These are phyloP conservation scores for Suillus subluteus DNA, from an alignment of 768 basidiomycete species.

Conservation along the genomic window DNA sequence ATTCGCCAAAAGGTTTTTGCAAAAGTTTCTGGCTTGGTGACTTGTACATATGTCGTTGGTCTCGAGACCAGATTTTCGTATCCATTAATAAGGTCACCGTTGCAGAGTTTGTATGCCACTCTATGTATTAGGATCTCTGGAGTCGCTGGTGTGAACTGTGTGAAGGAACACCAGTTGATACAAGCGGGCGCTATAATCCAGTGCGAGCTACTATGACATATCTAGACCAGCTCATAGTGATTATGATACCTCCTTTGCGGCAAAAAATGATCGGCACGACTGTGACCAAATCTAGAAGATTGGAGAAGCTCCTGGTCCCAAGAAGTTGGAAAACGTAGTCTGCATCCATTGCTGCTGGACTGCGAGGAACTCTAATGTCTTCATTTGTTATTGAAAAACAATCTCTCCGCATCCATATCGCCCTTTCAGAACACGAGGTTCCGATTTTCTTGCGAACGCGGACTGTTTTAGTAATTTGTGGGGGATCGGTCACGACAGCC, in stretches of 20 bases:
- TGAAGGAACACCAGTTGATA: neutral
- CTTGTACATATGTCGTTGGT: neutral
- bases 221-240: neutral
- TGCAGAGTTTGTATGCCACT: neutral
- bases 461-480: slow-evolving; percentile 4
- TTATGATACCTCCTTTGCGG: slow-evolving; percentile 2
- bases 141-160: neutral
- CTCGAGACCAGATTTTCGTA: neutral
- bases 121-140: neutral
- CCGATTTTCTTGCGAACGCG: neutral
- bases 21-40: neutral
- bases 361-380: neutral
- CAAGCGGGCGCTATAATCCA: neutral
- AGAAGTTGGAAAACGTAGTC: neutral
- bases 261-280: slow-evolving; percentile 3
- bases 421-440: neutral
- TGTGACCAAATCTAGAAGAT: neutral
- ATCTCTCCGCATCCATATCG: neutral
- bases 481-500: neutral
- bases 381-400: neutral
- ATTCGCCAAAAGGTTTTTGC: slow-evolving; percentile 4
- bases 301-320: neutral
- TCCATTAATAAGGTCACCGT: neutral
- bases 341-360: neutral
- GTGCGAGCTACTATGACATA: neutral